Conservation (phyloP, 2,329 filamentous ascomycete genomes). For the Phialocephala subalpina region DNA sequence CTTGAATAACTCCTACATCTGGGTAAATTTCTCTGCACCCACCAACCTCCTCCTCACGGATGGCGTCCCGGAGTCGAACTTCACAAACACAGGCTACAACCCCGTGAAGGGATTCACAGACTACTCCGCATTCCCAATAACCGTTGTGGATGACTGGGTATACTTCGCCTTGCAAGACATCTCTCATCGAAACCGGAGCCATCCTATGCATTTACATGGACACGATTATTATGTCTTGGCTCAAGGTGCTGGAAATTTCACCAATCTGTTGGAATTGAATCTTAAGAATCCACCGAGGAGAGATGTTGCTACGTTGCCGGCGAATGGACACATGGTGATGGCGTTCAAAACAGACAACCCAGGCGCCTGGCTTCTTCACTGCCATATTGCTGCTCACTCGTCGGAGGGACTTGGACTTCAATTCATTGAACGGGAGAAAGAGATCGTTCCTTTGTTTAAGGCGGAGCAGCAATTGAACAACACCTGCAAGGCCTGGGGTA, state of each 20-base stretch:
- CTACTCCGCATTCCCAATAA: slow-evolving; percentile 7
- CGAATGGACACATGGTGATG: slow-evolving; percentile 50
- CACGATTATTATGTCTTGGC: slow-evolving; percentile 74
- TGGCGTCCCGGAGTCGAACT: slow-evolving; percentile 65
- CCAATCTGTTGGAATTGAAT: slow-evolving; percentile 39
- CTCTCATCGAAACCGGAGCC: slow-evolving; percentile 53
- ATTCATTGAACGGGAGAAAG: slow-evolving; percentile 49
- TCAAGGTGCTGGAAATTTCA: slow-evolving; percentile 48
- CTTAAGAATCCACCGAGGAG: slow-evolving; percentile 57
- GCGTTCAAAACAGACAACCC: slow-evolving; percentile 58
- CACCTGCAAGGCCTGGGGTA: neutral
- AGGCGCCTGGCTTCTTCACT: slow-evolving; percentile 56
- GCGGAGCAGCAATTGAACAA: neutral
- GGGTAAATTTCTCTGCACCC: slow-evolving; percentile 55
- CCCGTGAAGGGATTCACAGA: slow-evolving; percentile 5
- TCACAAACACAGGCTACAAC: slow-evolving; percentile 59
- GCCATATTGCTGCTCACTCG: slow-evolving; percentile 54
- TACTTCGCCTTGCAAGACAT: slow-evolving; percentile 47
- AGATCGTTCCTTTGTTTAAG: neutral
- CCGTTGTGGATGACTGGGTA: slow-evolving; percentile 56
- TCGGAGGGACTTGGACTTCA: slow-evolving; percentile 57
- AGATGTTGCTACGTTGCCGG: slow-evolving; percentile 56
- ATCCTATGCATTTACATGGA: slow-evolving; percentile 75
- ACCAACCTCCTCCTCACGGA: slow-evolving; percentile 64
- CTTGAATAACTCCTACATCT: neutral